Evolutionary conservation across 306 rosid species (phyloP), one percentile per base, ranked within the genome.

Genomic region (Castanea sativa): DNA sequence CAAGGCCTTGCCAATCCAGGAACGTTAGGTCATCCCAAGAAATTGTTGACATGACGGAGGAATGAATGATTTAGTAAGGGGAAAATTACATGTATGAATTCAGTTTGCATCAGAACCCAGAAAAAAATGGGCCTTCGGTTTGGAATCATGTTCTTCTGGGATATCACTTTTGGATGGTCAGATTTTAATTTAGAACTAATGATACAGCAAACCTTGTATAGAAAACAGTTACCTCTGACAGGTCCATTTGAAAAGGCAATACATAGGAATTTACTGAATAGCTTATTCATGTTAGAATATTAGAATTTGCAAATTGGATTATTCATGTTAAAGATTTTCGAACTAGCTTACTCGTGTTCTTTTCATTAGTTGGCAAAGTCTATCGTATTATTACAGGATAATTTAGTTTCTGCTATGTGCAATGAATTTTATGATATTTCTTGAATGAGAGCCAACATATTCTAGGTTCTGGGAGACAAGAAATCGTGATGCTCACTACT

Each of bases 251-350:
- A 51, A 43, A 33, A 49, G 67, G 73, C 41, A 57, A 87, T 83
- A 80, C 89, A 53, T 68, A 87, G 85, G 83, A 78, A 52, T 82
- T 77, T 75, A 82, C 85, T 77, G 41, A 64, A 64, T 80, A 80
- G 83, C 69, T 67, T 56, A 83, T 87, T 87, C 80, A 74, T 85
- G 87, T 83, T 60, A 60, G 83, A 78, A 74, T 85, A 85, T 83
- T 60, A 60, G 83, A 78, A 53, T 82, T 77, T 68, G 80, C 87
- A 82, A 51, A 70, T 65, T 78, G 75, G 83, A 69, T 75, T 52
- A 85, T 87, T 87, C 79, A 65, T 83, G 87, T 83, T 60, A 60
- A 30, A 60, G 25, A 23, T 3, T 27, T 60, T 60, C 67, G 0
- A 58, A 15, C 12, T 23, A 7, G 14, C 2, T 58, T 49, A 49